Evolutionary conservation across 345 rosid species (phyloP), one percentile per base, ranked within the genome.

Genomic region (Iberis pinnata): DNA sequence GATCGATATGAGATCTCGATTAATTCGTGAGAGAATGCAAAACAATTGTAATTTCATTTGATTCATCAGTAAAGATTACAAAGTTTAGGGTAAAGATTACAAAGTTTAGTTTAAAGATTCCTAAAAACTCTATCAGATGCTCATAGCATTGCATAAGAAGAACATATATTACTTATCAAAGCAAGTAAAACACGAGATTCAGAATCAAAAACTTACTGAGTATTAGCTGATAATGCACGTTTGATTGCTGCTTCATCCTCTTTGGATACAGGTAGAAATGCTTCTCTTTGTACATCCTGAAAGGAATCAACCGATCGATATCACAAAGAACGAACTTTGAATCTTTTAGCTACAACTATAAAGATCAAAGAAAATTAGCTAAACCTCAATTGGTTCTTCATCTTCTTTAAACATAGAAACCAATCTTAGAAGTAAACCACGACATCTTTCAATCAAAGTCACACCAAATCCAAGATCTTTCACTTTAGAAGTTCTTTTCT

Each of bases 361-460:
- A 38, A 39, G 50, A 64, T 3, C 7, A 41, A n/a, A n/a, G n/a
- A n/a, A n/a, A n/a, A n/a, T n/a, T 7, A 48, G 13, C 43, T 35
- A 56, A 33, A 71, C 80, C 75, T 75, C 63, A 12, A 60, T 67
- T 18, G 40, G 58, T 46, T 76, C 76, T 58, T 80, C 71, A 56
- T 58, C 76, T 2, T 48, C 63, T 37, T 70, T 70, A 70, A 63
- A 78, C 33, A 51, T 20, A 3, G 81, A 72, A 35, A 73, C 65
- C 49, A 67, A 69, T 42, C 41, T 59, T 56, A 64, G 67, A 26
- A 76, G 26, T 4, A 64, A 58, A 24, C 61, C 65, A 69, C 65
- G 6, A 12, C 67, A 68, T 60, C 74, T 78, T 60, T 75, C 75
- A 49, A 65, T 66, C 64, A 80, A 55, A 45, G 5, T 0, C 46